Conservation (phyloP, 2,329 filamentous ascomycete genomes). For the Fusarium duplospermum region DNA sequence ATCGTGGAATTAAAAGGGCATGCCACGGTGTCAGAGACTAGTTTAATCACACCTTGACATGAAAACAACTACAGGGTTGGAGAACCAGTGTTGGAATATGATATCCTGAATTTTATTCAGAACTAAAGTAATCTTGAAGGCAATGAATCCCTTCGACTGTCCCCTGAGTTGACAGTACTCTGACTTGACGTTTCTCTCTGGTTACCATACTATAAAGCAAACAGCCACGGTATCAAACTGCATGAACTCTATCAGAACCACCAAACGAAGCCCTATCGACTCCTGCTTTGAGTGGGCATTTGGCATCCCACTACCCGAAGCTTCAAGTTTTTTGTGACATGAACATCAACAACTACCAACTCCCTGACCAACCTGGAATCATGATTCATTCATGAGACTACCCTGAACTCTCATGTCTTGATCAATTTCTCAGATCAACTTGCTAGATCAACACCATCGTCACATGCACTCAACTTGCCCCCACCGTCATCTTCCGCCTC, state of each 20-base stretch:
- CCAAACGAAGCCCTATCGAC: neutral
- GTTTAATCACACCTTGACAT: neutral
- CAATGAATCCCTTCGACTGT: neutral
- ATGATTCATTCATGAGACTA: neutral
- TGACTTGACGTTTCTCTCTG: neutral
- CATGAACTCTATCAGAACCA: too few relatives aligned
- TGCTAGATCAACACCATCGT: neutral
- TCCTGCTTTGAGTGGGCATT: neutral
- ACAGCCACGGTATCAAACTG: too few relatives aligned
- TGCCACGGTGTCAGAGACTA: neutral
- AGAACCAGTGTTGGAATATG: neutral
- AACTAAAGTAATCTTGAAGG: neutral
- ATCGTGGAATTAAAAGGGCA: neutral
- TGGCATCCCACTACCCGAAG: neutral
- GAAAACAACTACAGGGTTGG: neutral
- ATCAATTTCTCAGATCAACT: neutral
- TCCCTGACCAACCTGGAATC: neutral
- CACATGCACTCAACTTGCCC: neutral
- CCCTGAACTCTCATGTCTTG: neutral
- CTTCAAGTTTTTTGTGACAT: neutral
- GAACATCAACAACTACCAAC: neutral
- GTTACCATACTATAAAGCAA: too few relatives aligned
- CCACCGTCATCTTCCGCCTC: neutral
- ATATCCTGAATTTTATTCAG: neutral
- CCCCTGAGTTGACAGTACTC: neutral